Evolutionary conservation across 1,139 yeast genomes (phyloP), one percentile per base, ranked within the genome.

Genomic region (Geotrichum histeridarum): DNA sequence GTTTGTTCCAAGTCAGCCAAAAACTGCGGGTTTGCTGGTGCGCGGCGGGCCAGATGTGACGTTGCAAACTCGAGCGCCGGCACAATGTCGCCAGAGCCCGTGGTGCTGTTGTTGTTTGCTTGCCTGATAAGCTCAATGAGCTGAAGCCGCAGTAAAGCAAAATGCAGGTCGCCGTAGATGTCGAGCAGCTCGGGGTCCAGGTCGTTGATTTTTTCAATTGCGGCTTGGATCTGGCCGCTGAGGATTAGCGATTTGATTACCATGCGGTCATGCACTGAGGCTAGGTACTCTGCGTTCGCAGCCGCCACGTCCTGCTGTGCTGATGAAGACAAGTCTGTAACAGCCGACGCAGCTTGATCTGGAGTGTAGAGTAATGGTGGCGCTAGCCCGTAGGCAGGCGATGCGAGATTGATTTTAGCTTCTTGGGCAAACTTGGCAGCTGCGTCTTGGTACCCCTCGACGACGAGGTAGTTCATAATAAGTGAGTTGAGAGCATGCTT

Each of bases 41-140:
- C 76, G 5, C 75, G 60, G 30, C 64, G 64, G 0, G 75, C 73
- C 37, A 72, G 57, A 57, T 72, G 72, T 2, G 65, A 60, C 4
- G 72, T 57, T 1, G 76, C 75, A 63, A 73, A 73, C 27, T 68
- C 70, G 15, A 74, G 62, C 12, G 71, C 70, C 8, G 72, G 68
- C 50, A 65, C 62, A 43, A 71, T 61, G 42, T 63, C 61, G 11
- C 48, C 53, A 7, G 48, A 27, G 3, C 48, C 33, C 12, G 32
- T 35, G 11, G 36, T 52, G n/a, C 22, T 44, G 46, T 15, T 33
- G 36, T 35, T 38, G 42, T 45, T 45, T 27, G 53, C 53, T 5
- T 33, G 18, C 9, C 75, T 63, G 37, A 73, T 72, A 48, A 73
- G 64, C 54, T 74, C 77, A 39, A 73, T 69, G 38, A 73, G 61